Percentiles rank a stretch among this genome's conserved stretches.
Conservation (phyloP, 495 filamentous ascomycete genomes). For the Staphylotrichum tortipilum region DNA sequence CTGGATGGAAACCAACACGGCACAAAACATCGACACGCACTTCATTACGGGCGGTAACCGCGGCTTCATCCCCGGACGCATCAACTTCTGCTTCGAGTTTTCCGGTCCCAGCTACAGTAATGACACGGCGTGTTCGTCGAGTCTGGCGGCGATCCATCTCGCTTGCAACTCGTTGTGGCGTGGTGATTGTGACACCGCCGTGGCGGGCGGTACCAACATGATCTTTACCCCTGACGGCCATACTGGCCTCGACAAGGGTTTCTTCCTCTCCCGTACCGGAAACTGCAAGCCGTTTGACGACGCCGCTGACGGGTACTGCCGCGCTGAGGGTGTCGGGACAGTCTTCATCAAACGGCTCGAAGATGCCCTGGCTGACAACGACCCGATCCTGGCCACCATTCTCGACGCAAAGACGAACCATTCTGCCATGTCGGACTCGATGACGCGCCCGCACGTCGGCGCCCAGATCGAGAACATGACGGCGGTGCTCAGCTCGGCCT, state of each 20-base stretch:
- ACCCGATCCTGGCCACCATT: slow-evolving; percentile 61
- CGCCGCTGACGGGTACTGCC: slow-evolving; percentile 64
- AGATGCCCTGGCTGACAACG: slow-evolving; percentile 63
- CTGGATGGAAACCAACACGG: slow-evolving; percentile 74
- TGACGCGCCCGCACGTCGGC: slow-evolving; percentile 61
- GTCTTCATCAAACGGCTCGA: slow-evolving; percentile 63
- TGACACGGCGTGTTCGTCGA: slow-evolving; percentile 84
- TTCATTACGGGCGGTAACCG: slow-evolving; percentile 76
- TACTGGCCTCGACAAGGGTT: slow-evolving; percentile 64
- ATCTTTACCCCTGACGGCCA: slow-evolving; percentile 72
- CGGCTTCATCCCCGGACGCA: slow-evolving; percentile 72
- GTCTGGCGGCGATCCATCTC: slow-evolving; percentile 66
- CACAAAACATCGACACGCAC: slow-evolving; percentile 79
- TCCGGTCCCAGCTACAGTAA: slow-evolving; percentile 69
- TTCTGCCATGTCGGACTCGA: slow-evolving; percentile 60
- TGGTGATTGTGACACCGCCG: slow-evolving; percentile 69
- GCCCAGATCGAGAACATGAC: slow-evolving; percentile 58
- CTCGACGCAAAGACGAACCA: slow-evolving; percentile 58
- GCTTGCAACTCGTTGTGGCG: slow-evolving; percentile 72
- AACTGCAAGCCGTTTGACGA: slow-evolving; percentile 72
- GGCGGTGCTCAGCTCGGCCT: slow-evolving; percentile 52
- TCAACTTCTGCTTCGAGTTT: slow-evolving; percentile 76
- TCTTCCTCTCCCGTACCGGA: slow-evolving; percentile 67
- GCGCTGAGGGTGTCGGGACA: slow-evolving; percentile 58
- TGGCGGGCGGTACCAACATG: slow-evolving; percentile 68